Conservation (phyloP, 2,329 filamentous ascomycete species). For the Cryphonectria carpinicola region DNA sequence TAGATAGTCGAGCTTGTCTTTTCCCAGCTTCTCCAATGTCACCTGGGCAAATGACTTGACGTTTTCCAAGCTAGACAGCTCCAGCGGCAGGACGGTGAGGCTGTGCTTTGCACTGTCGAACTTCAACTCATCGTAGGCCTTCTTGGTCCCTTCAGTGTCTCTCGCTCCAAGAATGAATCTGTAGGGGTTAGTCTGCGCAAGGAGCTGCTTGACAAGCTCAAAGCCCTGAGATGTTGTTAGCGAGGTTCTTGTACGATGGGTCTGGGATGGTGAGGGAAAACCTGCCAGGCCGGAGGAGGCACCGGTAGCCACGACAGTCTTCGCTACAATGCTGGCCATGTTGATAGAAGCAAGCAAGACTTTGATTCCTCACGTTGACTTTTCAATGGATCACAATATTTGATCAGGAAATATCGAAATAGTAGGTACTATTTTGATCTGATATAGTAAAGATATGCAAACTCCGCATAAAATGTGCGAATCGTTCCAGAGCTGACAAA, state of each 20-base stretch:
- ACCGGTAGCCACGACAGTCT: conserved; percentile 56
- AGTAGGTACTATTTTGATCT: background rate
- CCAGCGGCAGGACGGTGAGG: conserved; percentile 52
- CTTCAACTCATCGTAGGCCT: conserved; percentile 47
- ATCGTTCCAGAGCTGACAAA: conserved; percentile 4
- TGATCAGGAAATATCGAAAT: background rate
- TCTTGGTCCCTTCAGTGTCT: conserved; percentile 45
- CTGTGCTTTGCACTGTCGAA: conserved; percentile 46
- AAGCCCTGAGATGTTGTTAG: conserved; percentile 46
- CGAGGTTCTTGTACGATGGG: background rate
- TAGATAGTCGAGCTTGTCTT: conserved; percentile 50
- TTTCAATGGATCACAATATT: background rate
- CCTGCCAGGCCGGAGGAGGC: conserved; percentile 54
- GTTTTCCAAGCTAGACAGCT: conserved; percentile 48
- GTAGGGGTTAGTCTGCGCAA: conserved; percentile 49
- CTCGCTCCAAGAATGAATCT: conserved; percentile 54
- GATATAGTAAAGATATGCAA: background rate
- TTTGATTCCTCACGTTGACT: background rate
- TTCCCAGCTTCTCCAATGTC: conserved; percentile 46
- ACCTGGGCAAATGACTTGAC: conserved; percentile 53
- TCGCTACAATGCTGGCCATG: conserved; percentile 38
- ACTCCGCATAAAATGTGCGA: conserved; percentile 5
- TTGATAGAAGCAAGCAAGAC: background rate
- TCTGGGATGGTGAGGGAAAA: background rate
- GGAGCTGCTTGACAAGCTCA: conserved; percentile 56